Evolutionary conservation across 2,329 filamentous ascomycete species (phyloP).

Genomic region (Clarireedia homoeocarpa): DNA sequence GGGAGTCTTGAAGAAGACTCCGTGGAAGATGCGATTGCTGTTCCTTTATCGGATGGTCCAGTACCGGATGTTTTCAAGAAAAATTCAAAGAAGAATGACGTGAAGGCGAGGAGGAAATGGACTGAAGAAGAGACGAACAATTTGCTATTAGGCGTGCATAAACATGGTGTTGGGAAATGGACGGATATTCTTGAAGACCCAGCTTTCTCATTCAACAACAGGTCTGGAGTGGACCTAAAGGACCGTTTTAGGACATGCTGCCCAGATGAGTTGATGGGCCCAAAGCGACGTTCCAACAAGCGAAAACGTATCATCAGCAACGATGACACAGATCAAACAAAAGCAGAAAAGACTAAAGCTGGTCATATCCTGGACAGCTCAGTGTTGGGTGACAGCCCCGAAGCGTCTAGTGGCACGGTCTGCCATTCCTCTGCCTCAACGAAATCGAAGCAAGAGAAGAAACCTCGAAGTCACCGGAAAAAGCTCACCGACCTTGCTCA

Average conservation of each 20-base stretch:
- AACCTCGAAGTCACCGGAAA: constrained; percentile 46
- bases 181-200: constrained; percentile 55
- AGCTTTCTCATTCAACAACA: constrained; percentile 51
- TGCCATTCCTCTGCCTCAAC: no score
- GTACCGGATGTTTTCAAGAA: constrained; percentile 31
- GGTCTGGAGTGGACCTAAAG: constrained; percentile 56
- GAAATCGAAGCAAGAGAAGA: constrained; percentile 28
- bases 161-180: constrained; percentile 59
- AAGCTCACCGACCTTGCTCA: constrained; percentile 47
- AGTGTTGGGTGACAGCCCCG: constrained; percentile 27
- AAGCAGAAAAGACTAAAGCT: constrained; percentile 35
- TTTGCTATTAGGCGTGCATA: constrained; percentile 51
- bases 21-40: constrained; percentile 18
- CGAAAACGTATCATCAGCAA: not conserved
- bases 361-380: constrained; percentile 49
- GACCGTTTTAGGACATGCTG: constrained; percentile 61
- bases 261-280: constrained; percentile 48
- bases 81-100: constrained; percentile 39
- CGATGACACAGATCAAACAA: constrained; percentile 1
- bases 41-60: not conserved
- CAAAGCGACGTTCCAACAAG: constrained; percentile 19
- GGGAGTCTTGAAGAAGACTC: not conserved
- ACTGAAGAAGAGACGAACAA: constrained; percentile 57
- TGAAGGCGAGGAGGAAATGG: constrained; percentile 55
- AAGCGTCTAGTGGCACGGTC: no score